A percentile compares a stretch with the other conserved stretches of the same genome.
Evolutionary conservation across 306 rosid genomes (phyloP).

Genomic region (Pyrus bretschneideri): DNA sequence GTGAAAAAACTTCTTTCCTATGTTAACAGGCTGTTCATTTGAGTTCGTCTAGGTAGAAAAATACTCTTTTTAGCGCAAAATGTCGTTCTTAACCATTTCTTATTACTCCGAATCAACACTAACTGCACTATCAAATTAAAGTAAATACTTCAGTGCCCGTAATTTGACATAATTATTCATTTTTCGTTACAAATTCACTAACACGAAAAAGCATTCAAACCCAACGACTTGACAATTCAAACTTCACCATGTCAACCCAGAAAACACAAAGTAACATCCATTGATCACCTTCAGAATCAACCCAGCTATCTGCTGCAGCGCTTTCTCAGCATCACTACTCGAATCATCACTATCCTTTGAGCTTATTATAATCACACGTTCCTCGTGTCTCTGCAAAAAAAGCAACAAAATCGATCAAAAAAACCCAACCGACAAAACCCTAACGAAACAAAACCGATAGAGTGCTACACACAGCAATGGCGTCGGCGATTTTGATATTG

Average conservation of each 20-base stretch:
- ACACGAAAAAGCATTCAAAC: background rate
- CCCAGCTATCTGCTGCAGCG: conserved; percentile 65
- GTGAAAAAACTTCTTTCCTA: background rate
- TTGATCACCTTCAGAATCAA: conserved; percentile 65
- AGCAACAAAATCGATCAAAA: background rate
- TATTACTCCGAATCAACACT: background rate
- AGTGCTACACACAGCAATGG: conserved; percentile 46
- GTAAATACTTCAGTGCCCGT: background rate
- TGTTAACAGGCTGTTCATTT: background rate
- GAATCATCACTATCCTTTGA: conserved; percentile 61
- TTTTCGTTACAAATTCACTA: background rate
- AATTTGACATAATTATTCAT: background rate
- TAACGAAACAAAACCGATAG: background rate
- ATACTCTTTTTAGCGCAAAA: background rate
- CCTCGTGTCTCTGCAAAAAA: conserved; percentile 71
- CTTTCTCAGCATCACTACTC: conserved; percentile 80
- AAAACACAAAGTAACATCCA: background rate
- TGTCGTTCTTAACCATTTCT: background rate
- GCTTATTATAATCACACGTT: conserved; percentile 87
- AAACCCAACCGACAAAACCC: conserved; percentile 4
- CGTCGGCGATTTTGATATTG: conserved; percentile 78
- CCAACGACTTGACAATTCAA: background rate
- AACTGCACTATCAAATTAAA: background rate
- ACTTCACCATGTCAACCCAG: background rate
- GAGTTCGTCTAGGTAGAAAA: background rate